phyloP scores from a whole-genome alignment of 352 stramenopile species.

The Globisporangium orthogonon region DNA sequence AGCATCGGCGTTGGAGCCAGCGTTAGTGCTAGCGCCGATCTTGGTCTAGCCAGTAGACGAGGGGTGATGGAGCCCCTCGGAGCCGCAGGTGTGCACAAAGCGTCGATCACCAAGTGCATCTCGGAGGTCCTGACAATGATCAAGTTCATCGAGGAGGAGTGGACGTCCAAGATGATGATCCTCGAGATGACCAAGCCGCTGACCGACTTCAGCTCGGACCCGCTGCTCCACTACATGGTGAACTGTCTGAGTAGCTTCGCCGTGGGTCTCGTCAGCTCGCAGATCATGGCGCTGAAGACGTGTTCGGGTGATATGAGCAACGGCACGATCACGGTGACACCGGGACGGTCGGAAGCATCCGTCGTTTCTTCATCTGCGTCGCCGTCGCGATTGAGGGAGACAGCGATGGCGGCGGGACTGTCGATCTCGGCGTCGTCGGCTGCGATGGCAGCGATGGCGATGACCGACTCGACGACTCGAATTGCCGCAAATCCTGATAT shows the following conservation, averaged over 20 bases:
- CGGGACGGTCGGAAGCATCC: not conserved
- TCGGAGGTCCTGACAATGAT: slow-evolving; percentile 60
- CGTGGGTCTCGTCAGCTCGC: slow-evolving; percentile 48
- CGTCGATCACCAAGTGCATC: slow-evolving; percentile 43
- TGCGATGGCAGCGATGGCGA: not conserved
- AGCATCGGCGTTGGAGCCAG: not conserved
- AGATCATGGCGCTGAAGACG: slow-evolving; percentile 46
- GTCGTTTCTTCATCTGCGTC: not conserved
- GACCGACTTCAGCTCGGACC: slow-evolving; percentile 46
- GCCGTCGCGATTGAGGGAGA: not conserved
- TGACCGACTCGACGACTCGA: not conserved
- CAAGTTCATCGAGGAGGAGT: slow-evolving; percentile 64
- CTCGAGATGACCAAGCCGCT: slow-evolving; percentile 68
- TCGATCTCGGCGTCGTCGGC: not conserved
- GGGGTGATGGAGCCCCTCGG: not conserved
- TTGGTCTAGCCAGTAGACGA: not conserved
- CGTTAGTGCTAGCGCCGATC: not conserved
- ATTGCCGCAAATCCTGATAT: not conserved
- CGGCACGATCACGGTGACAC: slow-evolving; percentile 23
- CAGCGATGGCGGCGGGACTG: not conserved
- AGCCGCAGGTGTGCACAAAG: slow-evolving; percentile 1
- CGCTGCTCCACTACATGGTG: slow-evolving; percentile 54
- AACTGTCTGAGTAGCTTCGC: slow-evolving; percentile 70
- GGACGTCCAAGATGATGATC: slow-evolving; percentile 66
- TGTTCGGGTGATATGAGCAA: slow-evolving; percentile 3